Evolutionary conservation across 495 filamentous ascomycete species (phyloP).

Genomic region (Jackrogersella minutella): DNA sequence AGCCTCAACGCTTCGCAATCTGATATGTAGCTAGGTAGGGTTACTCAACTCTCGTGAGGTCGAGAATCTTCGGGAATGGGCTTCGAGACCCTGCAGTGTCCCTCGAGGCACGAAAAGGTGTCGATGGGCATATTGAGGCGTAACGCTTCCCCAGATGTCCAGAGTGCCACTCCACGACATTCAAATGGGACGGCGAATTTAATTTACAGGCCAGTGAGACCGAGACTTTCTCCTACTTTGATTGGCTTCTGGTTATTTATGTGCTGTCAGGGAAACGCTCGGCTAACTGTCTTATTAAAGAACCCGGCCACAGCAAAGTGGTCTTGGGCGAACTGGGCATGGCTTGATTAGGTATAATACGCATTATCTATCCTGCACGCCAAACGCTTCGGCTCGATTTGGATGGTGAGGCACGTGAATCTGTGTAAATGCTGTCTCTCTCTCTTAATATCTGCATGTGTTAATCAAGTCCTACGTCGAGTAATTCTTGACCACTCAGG

Average conservation of each 20-base stretch:
- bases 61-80: conserved; percentile 32
- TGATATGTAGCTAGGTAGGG: conserved; percentile 25
- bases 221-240: conserved; percentile 17
- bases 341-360: conserved; percentile 20
- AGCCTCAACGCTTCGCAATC: conserved; percentile 15
- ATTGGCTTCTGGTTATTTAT: conserved; percentile 30
- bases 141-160: conserved; percentile 24
- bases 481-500: conserved; percentile 28
- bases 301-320: conserved; percentile 18
- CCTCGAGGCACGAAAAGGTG: conserved; percentile 22
- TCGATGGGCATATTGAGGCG: conserved; percentile 35
- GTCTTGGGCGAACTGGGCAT: conserved; percentile 22
- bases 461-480: conserved; percentile 17
- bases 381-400: conserved; percentile 26
- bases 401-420: conserved; percentile 35
- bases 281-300: conserved; percentile 29
- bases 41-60: conserved; percentile 22
- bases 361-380: conserved; percentile 23
- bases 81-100: conserved; percentile 20
- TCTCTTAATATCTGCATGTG: conserved; percentile 38
- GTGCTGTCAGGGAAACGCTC: conserved; percentile 26
- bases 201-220: conserved; percentile 40
- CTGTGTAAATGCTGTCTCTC: conserved; percentile 15
- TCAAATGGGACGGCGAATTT: conserved; percentile 40
- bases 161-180: conserved; percentile 22